phyloP scores from a whole-genome alignment of 106 monocot species.

The Xerophyta viscosa region DNA sequence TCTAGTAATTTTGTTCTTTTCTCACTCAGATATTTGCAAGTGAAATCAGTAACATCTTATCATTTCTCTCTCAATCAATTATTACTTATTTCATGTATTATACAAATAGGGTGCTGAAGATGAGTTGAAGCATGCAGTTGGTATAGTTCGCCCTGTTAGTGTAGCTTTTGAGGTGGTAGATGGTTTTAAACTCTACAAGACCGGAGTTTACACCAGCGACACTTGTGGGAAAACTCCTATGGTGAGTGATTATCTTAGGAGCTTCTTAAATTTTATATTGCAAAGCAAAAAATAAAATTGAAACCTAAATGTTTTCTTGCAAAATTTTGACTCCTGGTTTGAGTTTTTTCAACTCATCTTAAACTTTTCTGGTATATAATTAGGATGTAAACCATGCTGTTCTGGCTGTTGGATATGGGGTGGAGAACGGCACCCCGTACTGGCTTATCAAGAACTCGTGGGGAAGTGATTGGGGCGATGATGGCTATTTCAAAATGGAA shows the following conservation, averaged over 20 bases:
- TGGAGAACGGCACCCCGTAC: constrained; percentile 59
- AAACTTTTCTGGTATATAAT: neutral
- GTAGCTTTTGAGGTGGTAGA: constrained; percentile 75
- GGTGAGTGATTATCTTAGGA: constrained; percentile 33
- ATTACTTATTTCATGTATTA: constrained; percentile 1
- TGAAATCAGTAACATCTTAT: no score
- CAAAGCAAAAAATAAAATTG: no score
- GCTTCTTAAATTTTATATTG: no score
- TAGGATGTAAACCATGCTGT: constrained; percentile 91
- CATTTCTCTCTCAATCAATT: neutral
- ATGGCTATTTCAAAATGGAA: constrained; percentile 99
- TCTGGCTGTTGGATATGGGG: constrained; percentile 73
- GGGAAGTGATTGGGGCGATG: constrained; percentile 62
- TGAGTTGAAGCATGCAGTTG: constrained; percentile 87
- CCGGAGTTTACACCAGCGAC: constrained; percentile 72
- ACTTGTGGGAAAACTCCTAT: constrained; percentile 53
- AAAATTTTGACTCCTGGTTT: no score
- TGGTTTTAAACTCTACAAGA: constrained; percentile 69
- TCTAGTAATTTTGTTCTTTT: no score
- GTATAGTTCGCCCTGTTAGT: constrained; percentile 86
- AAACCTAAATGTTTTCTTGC: no score
- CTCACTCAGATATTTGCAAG: no score
- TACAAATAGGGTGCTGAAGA: constrained; percentile 69
- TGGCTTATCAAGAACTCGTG: constrained; percentile 91
- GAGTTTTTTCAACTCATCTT: no score